A percentile compares a stretch with the other conserved stretches of the same genome.
phyloP scores from a whole-genome alignment of 371 early-diverging fungal species.

The Mucor mucedo region DNA sequence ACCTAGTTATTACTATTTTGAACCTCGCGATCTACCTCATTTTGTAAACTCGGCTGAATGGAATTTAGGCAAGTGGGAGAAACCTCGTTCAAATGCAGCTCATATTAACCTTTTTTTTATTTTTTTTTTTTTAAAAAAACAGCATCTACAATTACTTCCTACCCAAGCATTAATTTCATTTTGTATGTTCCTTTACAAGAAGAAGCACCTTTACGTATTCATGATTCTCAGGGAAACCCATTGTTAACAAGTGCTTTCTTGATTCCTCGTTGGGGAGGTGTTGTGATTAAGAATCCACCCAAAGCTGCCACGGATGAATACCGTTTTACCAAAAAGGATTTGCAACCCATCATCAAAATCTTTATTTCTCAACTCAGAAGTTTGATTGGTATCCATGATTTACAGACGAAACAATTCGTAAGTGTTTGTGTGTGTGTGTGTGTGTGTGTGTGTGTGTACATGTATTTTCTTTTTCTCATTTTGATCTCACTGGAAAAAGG shows the following conservation, averaged over 20 bases:
- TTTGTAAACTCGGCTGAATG: constrained; percentile 92
- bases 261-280: constrained; percentile 94
- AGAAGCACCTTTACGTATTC: constrained; percentile 73
- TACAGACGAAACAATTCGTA: constrained; percentile 20
- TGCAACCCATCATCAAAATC: constrained; percentile 75
- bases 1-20: constrained; percentile 54
- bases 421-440: neutral
- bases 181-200: constrained; percentile 77
- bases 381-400: constrained; percentile 76
- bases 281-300: constrained; percentile 73
- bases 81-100: neutral
- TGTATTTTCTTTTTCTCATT: too few relatives aligned
- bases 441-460: too few relatives aligned
- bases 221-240: constrained; percentile 52
- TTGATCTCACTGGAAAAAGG: neutral
- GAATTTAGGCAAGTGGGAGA: constrained; percentile 69
- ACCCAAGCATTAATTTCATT: constrained; percentile 87
- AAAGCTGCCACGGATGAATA: constrained; percentile 20
- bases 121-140: neutral
- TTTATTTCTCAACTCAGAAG: constrained; percentile 83
- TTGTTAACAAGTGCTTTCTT: constrained; percentile 78
- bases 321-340: constrained; percentile 49
- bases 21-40: constrained; percentile 68
- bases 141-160: constrained; percentile 83
- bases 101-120: neutral